Evolutionary conservation across 2,329 filamentous ascomycete genomes (phyloP).

Genomic region (Cladosporium cucumerinum): DNA sequence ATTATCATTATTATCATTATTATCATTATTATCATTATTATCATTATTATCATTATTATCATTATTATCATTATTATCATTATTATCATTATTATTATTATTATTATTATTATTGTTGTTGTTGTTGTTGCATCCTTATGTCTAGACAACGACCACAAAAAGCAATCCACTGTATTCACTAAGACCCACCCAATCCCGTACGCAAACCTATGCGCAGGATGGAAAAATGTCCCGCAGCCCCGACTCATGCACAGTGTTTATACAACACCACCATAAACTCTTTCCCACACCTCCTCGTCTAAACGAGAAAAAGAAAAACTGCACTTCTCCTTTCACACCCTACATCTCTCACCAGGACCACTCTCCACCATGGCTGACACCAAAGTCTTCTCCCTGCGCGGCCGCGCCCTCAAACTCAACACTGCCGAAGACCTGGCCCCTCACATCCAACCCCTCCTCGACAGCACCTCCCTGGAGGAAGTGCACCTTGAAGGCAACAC

Average conservation of each 20-base stretch:
- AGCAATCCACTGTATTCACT: neutral
- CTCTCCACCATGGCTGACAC: constrained; percentile 48
- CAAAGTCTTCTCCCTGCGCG: constrained; percentile 85
- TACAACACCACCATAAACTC: neutral
- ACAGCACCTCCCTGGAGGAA: constrained; percentile 74
- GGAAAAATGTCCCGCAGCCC: constrained; percentile 2
- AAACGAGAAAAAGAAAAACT: neutral
- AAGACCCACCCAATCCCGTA: neutral
- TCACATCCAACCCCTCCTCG: constrained; percentile 72
- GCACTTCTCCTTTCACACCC: neutral
- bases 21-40: too few relatives aligned
- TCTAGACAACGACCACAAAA: neutral
- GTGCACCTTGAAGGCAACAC: constrained; percentile 88
- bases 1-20: too few relatives aligned
- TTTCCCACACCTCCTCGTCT: neutral
- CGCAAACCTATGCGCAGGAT: neutral
- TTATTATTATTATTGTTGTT: too few relatives aligned
- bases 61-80: too few relatives aligned
- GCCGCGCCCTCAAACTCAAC: constrained; percentile 88
- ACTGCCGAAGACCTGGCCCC: constrained; percentile 80
- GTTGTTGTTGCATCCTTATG: too few relatives aligned
- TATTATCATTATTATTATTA: too few relatives aligned
- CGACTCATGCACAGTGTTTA: constrained; percentile 7
- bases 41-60: too few relatives aligned
- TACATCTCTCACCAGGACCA: too few relatives aligned